phyloP scores from a whole-genome alignment of 768 basidiomycete genomes.

The Termitomyces sp. region DNA sequence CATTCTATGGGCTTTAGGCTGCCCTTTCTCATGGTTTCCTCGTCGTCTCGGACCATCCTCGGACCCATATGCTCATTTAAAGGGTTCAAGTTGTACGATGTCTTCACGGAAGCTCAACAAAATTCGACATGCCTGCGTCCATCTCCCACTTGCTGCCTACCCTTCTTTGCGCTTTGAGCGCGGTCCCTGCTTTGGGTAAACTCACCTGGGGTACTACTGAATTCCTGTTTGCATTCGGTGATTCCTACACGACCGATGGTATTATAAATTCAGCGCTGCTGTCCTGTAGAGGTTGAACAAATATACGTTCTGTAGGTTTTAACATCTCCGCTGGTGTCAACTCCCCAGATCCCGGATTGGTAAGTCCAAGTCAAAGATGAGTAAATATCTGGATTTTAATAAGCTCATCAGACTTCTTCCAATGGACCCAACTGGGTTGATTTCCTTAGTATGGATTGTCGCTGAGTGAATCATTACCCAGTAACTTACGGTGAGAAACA shows the following conservation, averaged over 20 bases:
- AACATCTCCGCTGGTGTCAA: constrained; percentile 57
- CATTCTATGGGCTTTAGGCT: constrained; percentile 7
- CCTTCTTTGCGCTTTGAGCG: constrained; percentile 2
- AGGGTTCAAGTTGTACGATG: neutral
- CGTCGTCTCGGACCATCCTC: constrained; percentile 9
- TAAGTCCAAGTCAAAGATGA: constrained; percentile 26
- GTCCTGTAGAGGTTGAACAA: neutral
- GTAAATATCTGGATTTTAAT: neutral
- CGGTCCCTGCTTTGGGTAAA: constrained; percentile 20
- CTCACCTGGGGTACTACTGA: constrained; percentile 54
- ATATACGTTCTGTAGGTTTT: constrained; percentile 35
- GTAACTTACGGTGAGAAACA: constrained; percentile 15
- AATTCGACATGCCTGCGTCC: constrained; percentile 1
- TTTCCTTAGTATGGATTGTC: constrained; percentile 39
- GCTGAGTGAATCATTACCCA: too few species aligned
- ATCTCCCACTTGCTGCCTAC: constrained; percentile 9
- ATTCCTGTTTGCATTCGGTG: constrained; percentile 61
- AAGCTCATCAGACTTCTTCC: constrained; percentile 44
- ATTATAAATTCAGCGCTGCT: neutral
- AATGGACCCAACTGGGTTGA: constrained; percentile 67
- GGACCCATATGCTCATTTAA: constrained; percentile 1
- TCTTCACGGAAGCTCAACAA: neutral
- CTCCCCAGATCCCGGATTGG: constrained; percentile 50
- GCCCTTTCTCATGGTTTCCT: constrained; percentile 1
- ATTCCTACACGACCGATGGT: constrained; percentile 58